These are phyloP conservation scores for Centaurea solstitialis DNA, from an alignment of 129 eudicot species.

Conservation along the genomic window DNA sequence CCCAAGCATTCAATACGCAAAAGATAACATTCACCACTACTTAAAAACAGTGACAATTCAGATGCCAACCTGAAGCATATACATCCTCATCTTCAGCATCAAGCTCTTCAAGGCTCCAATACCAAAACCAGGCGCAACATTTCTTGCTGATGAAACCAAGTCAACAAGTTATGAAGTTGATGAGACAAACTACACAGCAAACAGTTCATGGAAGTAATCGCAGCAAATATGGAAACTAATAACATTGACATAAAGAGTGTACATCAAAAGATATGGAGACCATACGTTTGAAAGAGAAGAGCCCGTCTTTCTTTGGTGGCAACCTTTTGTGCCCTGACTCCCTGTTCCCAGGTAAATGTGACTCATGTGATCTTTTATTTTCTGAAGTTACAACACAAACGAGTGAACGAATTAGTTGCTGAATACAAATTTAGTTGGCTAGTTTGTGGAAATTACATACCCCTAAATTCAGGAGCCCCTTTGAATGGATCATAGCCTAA, in stretches of 20 bases:
- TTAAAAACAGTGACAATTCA: neutral
- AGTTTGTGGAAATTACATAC: slow-evolving; percentile 42
- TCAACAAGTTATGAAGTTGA: slow-evolving; percentile 20
- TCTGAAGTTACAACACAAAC: slow-evolving; percentile 49
- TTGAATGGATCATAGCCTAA: slow-evolving; percentile 93
- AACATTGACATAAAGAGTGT: neutral
- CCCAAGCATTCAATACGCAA: neutral
- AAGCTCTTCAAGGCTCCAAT: slow-evolving; percentile 98
- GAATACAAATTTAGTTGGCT: slow-evolving; percentile 1
- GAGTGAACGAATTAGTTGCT: slow-evolving; percentile 16
- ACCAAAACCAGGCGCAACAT: slow-evolving; percentile 95
- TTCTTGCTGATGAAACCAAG: slow-evolving; percentile 63
- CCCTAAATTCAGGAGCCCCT: slow-evolving; percentile 97
- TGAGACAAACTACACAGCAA: slow-evolving; percentile 8
- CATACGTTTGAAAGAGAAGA: slow-evolving; percentile 59
- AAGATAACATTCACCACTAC: neutral
- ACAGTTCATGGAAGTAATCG: slow-evolving; percentile 11
- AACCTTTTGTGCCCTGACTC: slow-evolving; percentile 44
- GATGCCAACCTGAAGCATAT: slow-evolving; percentile 61
- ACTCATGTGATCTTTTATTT: slow-evolving; percentile 51
- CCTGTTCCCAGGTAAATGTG: slow-evolving; percentile 39
- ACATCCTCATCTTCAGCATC: slow-evolving; percentile 97
- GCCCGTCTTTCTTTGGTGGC: slow-evolving; percentile 50
- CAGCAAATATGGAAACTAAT: neutral
- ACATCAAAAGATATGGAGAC: slow-evolving; percentile 1